Evolutionary conservation across 2,329 filamentous ascomycete species (phyloP), one percentile per base, ranked within the genome.

Genomic region (Aspergillus eucalypticola): DNA sequence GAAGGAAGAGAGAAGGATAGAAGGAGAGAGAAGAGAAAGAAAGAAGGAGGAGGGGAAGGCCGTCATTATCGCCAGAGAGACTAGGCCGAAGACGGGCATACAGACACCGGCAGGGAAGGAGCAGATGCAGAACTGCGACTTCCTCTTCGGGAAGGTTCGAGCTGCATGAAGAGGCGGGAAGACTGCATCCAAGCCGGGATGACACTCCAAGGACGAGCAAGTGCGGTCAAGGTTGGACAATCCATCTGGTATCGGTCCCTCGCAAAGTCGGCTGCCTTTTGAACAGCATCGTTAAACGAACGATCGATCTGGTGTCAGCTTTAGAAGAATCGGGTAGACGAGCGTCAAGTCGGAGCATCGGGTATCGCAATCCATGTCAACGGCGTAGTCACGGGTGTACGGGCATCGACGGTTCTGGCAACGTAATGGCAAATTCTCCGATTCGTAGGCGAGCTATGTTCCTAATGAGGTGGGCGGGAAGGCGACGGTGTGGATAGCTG

Each of bases 361-460:
- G 10, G 23, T 19, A 44, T 41, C 21, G 8, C 39, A 38, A 41
- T 19, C 23, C 46, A 50, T 50, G 46, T 25, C 27, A 27, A 25
- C 51, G 35, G 25, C 35, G n/a, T 17, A 19, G 35, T 58, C 46
- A 42, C 25, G 46, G 54, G 54, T 21, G 32, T 25, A 58, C 11
- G 10, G 35, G 35, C 48, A 35, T 49, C 48, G 25, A 39, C 35
- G 23, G 41, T 23, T 35, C 23, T 13, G 23, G 56, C 32, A 32
- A 29, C 25, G 46, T 19, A 23, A 29, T n/a, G 27, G 13, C 8
- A 27, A 58, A 53, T 44, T 42, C 46, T 41, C 48, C 55, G 54
- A 44, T 58, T 58, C 46, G 55, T 52, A 27, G 48, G 38, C 50
- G 48, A 52, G 19, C 23, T 15, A 15, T 46, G 48, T 42, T 58